Percentiles rank a stretch among this genome's conserved stretches.
These are phyloP conservation scores for Acrasis kona DNA, from an alignment of 78 protist species.

Conservation along the genomic window DNA sequence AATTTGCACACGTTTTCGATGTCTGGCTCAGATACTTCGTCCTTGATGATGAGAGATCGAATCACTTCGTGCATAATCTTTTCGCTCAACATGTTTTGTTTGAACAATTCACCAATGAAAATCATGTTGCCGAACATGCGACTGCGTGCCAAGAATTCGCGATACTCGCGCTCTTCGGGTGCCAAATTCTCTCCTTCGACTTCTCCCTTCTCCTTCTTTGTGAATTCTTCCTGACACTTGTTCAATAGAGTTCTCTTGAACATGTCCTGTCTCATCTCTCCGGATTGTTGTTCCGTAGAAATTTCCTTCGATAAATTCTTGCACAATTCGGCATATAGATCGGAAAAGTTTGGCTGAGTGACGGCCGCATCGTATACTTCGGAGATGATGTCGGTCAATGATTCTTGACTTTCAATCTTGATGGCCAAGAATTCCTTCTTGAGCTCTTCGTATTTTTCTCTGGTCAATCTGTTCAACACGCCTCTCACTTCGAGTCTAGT, in stretches of 20 bases:
- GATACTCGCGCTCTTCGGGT: neutral
- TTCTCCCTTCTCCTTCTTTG: neutral
- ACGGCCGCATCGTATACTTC: constrained; percentile 9
- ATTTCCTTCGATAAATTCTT: too few relatives aligned
- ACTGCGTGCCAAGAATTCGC: neutral
- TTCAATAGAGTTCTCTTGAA: constrained; percentile 11
- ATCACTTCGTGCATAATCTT: constrained; percentile 12
- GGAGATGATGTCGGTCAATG: neutral
- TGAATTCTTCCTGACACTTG: constrained; percentile 9
- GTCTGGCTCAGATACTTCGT: neutral
- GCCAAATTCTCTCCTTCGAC: constrained; percentile 3
- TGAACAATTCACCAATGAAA: constrained; percentile 19
- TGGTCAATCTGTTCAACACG: constrained; percentile 4
- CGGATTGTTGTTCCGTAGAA: neutral
- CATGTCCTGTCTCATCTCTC: neutral
- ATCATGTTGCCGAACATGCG: constrained; percentile 13
- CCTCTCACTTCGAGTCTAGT: neutral
- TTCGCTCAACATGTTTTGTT: neutral
- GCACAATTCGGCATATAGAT: constrained; percentile 14
- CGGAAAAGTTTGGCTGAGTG: constrained; percentile 6
- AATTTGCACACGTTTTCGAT: constrained; percentile 14
- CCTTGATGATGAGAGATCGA: neutral
- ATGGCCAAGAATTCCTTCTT: neutral
- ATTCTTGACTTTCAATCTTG: neutral
- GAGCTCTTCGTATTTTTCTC: neutral